Conservation (phyloP, 2,329 filamentous ascomycete genomes). For the Fusarium foetens region DNA sequence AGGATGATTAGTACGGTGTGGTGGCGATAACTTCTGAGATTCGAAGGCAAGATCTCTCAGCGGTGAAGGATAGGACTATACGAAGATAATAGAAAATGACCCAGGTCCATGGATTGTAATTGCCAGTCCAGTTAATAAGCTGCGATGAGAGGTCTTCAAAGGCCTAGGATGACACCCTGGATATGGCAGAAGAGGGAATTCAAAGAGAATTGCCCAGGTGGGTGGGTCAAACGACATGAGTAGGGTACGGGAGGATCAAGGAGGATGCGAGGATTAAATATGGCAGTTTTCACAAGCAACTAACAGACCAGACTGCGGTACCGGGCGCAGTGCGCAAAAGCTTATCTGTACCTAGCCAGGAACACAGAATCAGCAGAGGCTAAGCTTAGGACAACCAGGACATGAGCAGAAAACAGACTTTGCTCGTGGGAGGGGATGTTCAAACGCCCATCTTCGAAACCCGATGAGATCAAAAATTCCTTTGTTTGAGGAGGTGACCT, state of each 20-base stretch:
- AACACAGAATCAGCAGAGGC: not conserved
- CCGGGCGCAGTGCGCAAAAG: not conserved
- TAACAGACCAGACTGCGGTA: not conserved
- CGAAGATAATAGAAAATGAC: not conserved
- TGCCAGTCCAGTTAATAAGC: not conserved
- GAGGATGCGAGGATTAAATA: not conserved
- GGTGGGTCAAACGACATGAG: not conserved
- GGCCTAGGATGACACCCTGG: not conserved
- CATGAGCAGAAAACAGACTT: not conserved
- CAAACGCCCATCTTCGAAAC: not conserved
- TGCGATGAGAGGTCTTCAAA: not conserved
- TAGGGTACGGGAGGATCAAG: not conserved
- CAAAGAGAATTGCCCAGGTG: not conserved
- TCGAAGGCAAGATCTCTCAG: not conserved
- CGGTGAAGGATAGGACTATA: not conserved
- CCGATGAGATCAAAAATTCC: not conserved
- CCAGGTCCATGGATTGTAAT: not conserved
- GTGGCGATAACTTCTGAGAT: not conserved
- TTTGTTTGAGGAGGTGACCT: not conserved
- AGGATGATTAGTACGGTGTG: not conserved
- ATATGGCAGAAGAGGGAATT: not conserved
- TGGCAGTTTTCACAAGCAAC: not conserved
- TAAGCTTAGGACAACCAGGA: not conserved
- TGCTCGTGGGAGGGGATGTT: not conserved
- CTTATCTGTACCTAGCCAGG: not conserved